Evolutionary conservation across 2,329 filamentous ascomycete species (phyloP), one percentile per base, ranked within the genome.

Genomic region (Myriosclerotinia curreyana): DNA sequence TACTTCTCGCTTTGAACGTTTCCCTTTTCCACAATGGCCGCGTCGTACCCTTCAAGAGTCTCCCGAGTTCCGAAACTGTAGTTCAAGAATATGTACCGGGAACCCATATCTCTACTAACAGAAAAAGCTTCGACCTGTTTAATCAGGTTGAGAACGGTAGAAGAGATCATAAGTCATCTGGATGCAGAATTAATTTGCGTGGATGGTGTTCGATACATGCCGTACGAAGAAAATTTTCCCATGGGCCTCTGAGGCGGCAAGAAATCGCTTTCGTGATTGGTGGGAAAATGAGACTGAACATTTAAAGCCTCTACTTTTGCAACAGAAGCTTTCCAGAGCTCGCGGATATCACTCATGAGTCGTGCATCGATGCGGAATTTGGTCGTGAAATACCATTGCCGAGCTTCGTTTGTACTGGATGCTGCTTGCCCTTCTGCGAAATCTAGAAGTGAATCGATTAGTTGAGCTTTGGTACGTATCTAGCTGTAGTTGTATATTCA

Each of bases 11-110:
- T 6, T 53, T 52, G 38, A 48, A 22, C 22, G 22, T n/a, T n/a
- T n/a, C n/a, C n/a, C n/a, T n/a, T 62, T 36, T 44, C 40, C 25
- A 62, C 15, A 48, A 48, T 54, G n/a, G 17, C 38, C 14, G 49
- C 34, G 22, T 17, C 59, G 17, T n/a, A 53, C 17, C 12, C 49
- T 44, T 22, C n/a, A 31, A 62, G 31, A 7, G 28, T 34, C 7
- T 36, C 25, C 40, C 31, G 50, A 7, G 22, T n/a, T 36, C 40
- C 36, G 22, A 36, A 22, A 8, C 20, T 38, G 9, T 44, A 46
- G n/a, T 36, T 53, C n/a, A 53, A 14, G 31, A 42, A 53, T 25
- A 12, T 22, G 36, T 53, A 31, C 7, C 40, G 31, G n/a, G 22
- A 36, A 44, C 6, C 11, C 4, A 46, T 14, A 22, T 15, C 2